phyloP scores from a whole-genome alignment of 257 asterid species.

The Fraxinus pennsylvanica region DNA sequence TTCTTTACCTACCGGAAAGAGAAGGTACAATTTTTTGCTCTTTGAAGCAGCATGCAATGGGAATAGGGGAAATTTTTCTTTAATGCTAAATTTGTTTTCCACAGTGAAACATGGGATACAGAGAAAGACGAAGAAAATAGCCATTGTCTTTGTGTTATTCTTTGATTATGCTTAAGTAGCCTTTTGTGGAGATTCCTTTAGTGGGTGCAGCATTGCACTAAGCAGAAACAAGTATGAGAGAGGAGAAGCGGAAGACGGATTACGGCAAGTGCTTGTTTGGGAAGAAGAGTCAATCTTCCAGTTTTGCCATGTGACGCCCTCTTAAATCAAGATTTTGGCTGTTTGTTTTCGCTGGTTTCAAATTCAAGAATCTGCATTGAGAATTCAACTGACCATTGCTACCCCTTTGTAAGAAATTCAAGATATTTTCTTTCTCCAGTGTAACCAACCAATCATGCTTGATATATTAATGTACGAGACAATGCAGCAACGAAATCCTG shows the following conservation, averaged over 20 bases:
- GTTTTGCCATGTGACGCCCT: neutral
- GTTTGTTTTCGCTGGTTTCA: neutral
- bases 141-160: conserved; percentile 69
- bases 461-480: no score
- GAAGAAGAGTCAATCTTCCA: neutral
- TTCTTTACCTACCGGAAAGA: neutral
- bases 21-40: neutral
- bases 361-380: conserved; percentile 20
- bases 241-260: neutral
- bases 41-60: neutral
- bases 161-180: conserved; percentile 41
- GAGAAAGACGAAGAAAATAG: conserved; percentile 64
- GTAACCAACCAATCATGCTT: no score
- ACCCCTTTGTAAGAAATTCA: neutral
- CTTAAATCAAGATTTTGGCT: neutral
- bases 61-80: neutral
- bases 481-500: no score
- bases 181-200: neutral
- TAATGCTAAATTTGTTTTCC: neutral
- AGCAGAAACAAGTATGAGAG: neutral
- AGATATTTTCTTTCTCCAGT: no score
- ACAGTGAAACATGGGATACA: conserved; percentile 64
- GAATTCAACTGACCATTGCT: conserved; percentile 10
- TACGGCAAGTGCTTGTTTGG: neutral
- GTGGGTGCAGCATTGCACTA: conserved; percentile 4